Percentiles rank a stretch among this genome's conserved stretches.
Evolutionary conservation across 352 stramenopile species (phyloP).

Genomic region (Globisporangium acanthophoron): DNA sequence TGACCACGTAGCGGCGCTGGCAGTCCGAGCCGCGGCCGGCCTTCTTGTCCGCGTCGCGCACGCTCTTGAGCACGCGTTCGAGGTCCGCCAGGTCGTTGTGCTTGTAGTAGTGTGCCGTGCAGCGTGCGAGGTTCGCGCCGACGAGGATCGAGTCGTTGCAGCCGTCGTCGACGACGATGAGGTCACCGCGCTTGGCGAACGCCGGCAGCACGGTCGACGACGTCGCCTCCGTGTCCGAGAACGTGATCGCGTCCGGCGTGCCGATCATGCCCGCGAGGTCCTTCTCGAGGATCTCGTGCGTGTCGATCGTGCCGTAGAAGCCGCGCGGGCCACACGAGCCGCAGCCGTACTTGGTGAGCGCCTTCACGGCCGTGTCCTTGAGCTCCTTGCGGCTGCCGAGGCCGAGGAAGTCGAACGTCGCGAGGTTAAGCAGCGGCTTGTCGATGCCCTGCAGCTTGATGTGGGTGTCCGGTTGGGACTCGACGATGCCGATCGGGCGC

Average conservation of each 20-base stretch:
- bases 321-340: slow-evolving; percentile 96
- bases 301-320: slow-evolving; percentile 98
- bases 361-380: slow-evolving; percentile 82
- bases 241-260: slow-evolving; percentile 94
- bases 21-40: slow-evolving; percentile 67
- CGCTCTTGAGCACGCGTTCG: slow-evolving; percentile 87
- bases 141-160: slow-evolving; percentile 93
- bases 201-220: slow-evolving; percentile 93
- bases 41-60: slow-evolving; percentile 86
- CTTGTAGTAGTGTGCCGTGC: slow-evolving; percentile 94
- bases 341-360: slow-evolving; percentile 96
- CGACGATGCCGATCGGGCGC: slow-evolving; percentile 67
- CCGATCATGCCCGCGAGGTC: slow-evolving; percentile 89
- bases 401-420: slow-evolving; percentile 96
- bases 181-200: slow-evolving; percentile 96
- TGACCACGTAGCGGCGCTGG: slow-evolving; percentile 96
- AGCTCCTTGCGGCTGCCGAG: slow-evolving; percentile 82
- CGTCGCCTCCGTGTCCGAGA: slow-evolving; percentile 95
- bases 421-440: slow-evolving; percentile 91
- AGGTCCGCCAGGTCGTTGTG: slow-evolving; percentile 98
- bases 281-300: slow-evolving; percentile 88
- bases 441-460: slow-evolving; percentile 72
- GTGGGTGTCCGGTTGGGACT: slow-evolving; percentile 73
- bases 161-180: slow-evolving; percentile 95
- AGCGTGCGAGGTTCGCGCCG: slow-evolving; percentile 92